phyloP scores from a whole-genome alignment of 306 rosid species.

The Inga oerstediana region DNA sequence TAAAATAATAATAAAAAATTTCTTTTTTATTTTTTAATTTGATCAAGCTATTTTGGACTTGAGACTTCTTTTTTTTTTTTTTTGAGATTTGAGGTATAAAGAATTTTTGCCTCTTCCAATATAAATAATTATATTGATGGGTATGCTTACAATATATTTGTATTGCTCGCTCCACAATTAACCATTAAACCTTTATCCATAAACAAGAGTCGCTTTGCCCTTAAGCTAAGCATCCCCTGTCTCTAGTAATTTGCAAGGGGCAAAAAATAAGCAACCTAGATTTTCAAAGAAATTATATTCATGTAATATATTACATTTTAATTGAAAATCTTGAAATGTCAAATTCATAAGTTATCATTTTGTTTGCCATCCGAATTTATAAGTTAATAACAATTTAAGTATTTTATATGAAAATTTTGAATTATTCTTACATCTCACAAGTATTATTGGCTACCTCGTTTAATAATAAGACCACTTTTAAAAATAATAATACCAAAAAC shows the following conservation, averaged over 20 bases:
- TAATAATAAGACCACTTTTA: too few species aligned
- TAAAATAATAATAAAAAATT: too few species aligned
- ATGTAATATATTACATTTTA: background rate
- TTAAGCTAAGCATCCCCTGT: conserved; percentile 40
- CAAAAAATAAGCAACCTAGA: background rate
- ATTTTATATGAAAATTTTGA: background rate
- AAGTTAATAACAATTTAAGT: too few species aligned
- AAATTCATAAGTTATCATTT: background rate
- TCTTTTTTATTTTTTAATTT: too few species aligned
- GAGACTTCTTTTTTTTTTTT: too few species aligned
- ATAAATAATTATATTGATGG: too few species aligned
- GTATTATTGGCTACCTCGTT: too few species aligned
- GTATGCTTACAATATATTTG: background rate
- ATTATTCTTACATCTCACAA: background rate
- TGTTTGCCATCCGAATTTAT: too few species aligned
- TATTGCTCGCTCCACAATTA: background rate
- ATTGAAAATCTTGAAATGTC: background rate
- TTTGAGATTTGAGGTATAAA: too few species aligned
- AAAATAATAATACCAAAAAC: too few species aligned
- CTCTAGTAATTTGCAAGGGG: background rate
- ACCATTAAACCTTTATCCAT: conserved; percentile 14
- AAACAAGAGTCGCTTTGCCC: conserved; percentile 43
- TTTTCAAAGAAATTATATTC: background rate
- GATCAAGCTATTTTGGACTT: too few species aligned
- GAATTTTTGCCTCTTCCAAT: too few species aligned